Base-by-base conservation (phyloP, 441 rosid species). In the Pelargonium citronellum region DNA sequence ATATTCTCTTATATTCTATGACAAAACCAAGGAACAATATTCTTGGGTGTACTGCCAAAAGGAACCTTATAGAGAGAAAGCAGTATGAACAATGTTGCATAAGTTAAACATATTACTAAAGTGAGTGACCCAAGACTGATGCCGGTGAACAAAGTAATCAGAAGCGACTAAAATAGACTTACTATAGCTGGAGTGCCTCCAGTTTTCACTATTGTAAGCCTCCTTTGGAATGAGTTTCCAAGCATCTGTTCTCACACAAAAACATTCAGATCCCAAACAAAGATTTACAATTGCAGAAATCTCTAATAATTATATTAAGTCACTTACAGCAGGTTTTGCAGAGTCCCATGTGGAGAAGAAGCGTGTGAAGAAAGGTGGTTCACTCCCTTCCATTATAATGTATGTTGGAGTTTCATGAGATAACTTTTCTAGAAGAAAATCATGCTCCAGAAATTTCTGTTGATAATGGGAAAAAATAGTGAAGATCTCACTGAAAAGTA, bases 201-300 rank as follows among this genome's bases (percentile, higher is more conserved):
- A 74, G 77, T 81, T 82, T 87, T 95, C 65, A 95, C 75, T 7
- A 94, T 79, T 43, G 88, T 71, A 72, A 94, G 95, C 79, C 86
- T 95, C 83, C 94, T 85, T 81, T 95, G 97, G 83, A 86, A 95
- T 24, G 99, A 91, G 81, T 91, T 83, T 78, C 99, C 99, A 76
- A 81, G 94, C 90, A 95, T 89, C 99, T 95, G 89, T 80, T 79
- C 53, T 66, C 71, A 71, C 70, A 72, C 58, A 43, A 76, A 67
- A 58, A 72, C 51, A 22, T 67, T 69, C 69, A 64, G 69, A 57
- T 61, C 49, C 30, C 46, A 43, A 51, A 63, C 41, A 66, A 43
- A 51, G 68, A 64, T 57, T 64, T 51, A 69, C 51, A 76, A 58
- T 70, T 66, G 73, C 41, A 30, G 47, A 12, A 65, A 62, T 1